Percentiles rank a stretch among this genome's conserved stretches.
Conservation (phyloP, 441 rosid genomes). For the Omphalea diandra region DNA sequence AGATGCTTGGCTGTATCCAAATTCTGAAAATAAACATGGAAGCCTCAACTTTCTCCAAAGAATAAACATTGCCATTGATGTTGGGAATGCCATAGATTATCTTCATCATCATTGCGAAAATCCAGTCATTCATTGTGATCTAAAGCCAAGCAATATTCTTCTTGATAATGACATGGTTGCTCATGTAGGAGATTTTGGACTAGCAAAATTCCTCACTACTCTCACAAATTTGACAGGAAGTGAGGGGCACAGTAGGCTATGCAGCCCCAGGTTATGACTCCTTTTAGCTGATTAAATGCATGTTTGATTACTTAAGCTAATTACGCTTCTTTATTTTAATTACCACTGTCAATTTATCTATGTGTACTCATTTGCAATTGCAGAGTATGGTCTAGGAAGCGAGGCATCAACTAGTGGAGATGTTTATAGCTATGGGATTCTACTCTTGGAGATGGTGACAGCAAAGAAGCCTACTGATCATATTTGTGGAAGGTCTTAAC, state of each 20-base stretch:
- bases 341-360: no score
- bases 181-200: constrained; percentile 18
- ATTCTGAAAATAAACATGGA: neutral
- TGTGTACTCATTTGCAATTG: neutral
- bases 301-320: no score
- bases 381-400: constrained; percentile 16
- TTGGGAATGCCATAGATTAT: constrained; percentile 1
- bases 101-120: neutral
- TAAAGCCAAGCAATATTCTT: no score
- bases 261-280: constrained; percentile 3
- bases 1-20: constrained; percentile 18
- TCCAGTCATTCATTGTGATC: constrained; percentile 13
- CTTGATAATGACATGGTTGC: constrained; percentile 19
- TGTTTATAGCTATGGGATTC: constrained; percentile 4
- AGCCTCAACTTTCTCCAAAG: constrained; percentile 21
- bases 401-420: constrained; percentile 5
- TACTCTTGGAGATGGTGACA: neutral
- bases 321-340: neutral
- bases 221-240: neutral
- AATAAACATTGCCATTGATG: constrained; percentile 9
- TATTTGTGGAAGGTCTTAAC: neutral
- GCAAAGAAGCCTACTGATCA: neutral
- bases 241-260: constrained; percentile 14
- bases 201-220: neutral
- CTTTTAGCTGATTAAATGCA: neutral